Base-by-base conservation (phyloP, 305 asterid genomes). In the Fraxinus latifolia region DNA sequence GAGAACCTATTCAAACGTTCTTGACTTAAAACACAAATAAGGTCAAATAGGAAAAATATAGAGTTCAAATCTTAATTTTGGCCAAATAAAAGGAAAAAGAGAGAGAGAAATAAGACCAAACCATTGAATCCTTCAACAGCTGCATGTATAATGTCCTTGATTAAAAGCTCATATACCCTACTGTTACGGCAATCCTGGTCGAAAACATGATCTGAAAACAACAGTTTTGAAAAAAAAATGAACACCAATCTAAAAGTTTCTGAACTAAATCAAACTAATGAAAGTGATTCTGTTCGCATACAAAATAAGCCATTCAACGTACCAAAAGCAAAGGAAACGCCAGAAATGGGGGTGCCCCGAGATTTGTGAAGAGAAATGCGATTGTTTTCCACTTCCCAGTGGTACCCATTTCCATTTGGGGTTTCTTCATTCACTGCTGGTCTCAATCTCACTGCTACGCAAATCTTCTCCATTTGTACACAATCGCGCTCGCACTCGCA, bases 121-220 rank as follows among this genome's bases (percentile, higher is more conserved):
- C 99, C 99, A 74, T 94, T 96, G 83, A 96, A 96, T 19, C 98
- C 98, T 5, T 96, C 94, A 3, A 94, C 90, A 6, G 95, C 97
- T 80, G 97, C 95, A 81, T 23, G 83, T 74, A 93, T 94, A 42
- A 94, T 86, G 77, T 91, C 95, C 93, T 87, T 90, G 3, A 91
- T 94, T 78, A 93, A 86, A 74, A 89, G 95, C 78, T 92, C 97
- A 83, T 96, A 96, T 81, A 94, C 91, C 90, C 80, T 81, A 76
- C 89, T 85, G 80, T 96, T 96, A 9, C 92, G 80, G 90, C 95
- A 83, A 32, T 85, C 98, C 87, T 90, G 93, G 88, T 94, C 97
- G 83, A 96, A 91, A 81, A 96, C 95, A 79, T 94, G 98, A 88
- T 94, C 99, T 94, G 87, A 89, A 31, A 70, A 70, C 37, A 31